Evolutionary conservation across 148 eudicot species (phyloP).

Genomic region (Camellia lanceoleosa): DNA sequence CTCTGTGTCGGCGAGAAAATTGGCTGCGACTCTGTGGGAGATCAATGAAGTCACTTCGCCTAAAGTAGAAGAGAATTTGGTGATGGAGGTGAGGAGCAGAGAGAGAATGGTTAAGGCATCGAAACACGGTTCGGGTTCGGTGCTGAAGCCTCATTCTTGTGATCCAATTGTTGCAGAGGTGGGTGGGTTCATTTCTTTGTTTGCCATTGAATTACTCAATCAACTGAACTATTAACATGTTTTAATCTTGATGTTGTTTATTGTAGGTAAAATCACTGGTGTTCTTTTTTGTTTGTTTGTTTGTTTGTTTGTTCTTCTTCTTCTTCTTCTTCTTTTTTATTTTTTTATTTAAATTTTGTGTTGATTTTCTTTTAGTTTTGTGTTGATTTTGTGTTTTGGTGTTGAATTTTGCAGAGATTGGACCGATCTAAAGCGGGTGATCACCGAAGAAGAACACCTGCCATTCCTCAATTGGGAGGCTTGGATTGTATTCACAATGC

Average conservation of each 20-base stretch:
- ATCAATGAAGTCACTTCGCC: constrained; percentile 53
- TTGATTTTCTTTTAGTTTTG: too few relatives aligned
- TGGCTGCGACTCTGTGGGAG: constrained; percentile 82
- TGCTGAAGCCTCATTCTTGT: constrained; percentile 13
- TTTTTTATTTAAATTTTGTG: too few relatives aligned
- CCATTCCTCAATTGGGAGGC: constrained; percentile 44
- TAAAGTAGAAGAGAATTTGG: constrained; percentile 13
- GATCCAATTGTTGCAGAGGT: constrained; percentile 45
- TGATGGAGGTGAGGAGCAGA: constrained; percentile 27
- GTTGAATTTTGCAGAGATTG: constrained; percentile 25
- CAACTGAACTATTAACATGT: constrained; percentile 5
- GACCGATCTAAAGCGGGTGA: constrained; percentile 41
- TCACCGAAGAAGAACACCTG: constrained; percentile 65
- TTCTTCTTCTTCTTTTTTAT: too few relatives aligned
- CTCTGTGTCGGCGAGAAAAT: constrained; percentile 60
- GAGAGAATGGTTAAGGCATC: constrained; percentile 21
- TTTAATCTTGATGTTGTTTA: not conserved
- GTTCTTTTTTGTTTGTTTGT: too few relatives aligned
- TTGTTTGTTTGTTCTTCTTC: too few relatives aligned
- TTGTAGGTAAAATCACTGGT: too few relatives aligned
- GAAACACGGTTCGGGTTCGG: constrained; percentile 15
- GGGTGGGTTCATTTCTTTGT: not conserved
- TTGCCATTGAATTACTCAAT: not conserved
- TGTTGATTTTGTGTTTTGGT: not conserved
- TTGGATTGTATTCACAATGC: constrained; percentile 33